Percentiles rank a stretch among this genome's conserved stretches.
phyloP scores from a whole-genome alignment of 108 stramenopile species.

The Tribonema minus region DNA sequence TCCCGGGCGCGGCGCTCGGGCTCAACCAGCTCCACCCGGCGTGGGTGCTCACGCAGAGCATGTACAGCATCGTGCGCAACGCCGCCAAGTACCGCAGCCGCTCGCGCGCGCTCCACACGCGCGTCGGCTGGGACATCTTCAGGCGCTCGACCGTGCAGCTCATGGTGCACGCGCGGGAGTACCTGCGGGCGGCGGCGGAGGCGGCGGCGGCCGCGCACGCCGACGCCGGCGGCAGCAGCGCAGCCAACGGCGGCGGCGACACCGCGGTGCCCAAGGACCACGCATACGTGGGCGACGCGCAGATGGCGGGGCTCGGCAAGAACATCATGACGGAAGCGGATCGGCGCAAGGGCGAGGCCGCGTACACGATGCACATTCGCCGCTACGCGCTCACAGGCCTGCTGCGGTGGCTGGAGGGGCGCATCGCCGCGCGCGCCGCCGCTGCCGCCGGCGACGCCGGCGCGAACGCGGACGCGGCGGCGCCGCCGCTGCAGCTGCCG shows the following conservation, averaged over 20 bases:
- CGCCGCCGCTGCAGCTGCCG: too few relatives aligned
- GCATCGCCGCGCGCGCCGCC: too few relatives aligned
- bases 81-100: slow-evolving; percentile 68
- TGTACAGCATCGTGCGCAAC: slow-evolving; percentile 74
- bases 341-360: slow-evolving; percentile 9
- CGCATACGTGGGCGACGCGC: slow-evolving; percentile 18
- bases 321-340: slow-evolving; percentile 31
- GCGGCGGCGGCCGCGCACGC: too few relatives aligned
- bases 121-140: slow-evolving; percentile 21
- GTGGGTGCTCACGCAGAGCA: slow-evolving; percentile 75
- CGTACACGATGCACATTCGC: slow-evolving; percentile 37
- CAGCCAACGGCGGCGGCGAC: background rate
- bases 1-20: slow-evolving; percentile 28
- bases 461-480: too few relatives aligned
- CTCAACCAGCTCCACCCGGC: slow-evolving; percentile 77
- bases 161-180: slow-evolving; percentile 26
- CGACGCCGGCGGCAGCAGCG: too few relatives aligned
- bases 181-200: background rate
- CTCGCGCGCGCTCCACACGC: slow-evolving; percentile 10
- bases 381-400: slow-evolving; percentile 2
- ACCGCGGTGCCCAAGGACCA: background rate
- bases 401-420: background rate
- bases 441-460: background rate
- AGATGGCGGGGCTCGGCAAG: slow-evolving; percentile 24
- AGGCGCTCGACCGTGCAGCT: slow-evolving; percentile 9